Evolutionary conservation across 106 monocot species (phyloP), one percentile per base, ranked within the genome.

Genomic region (Xerophyta viscosa): DNA sequence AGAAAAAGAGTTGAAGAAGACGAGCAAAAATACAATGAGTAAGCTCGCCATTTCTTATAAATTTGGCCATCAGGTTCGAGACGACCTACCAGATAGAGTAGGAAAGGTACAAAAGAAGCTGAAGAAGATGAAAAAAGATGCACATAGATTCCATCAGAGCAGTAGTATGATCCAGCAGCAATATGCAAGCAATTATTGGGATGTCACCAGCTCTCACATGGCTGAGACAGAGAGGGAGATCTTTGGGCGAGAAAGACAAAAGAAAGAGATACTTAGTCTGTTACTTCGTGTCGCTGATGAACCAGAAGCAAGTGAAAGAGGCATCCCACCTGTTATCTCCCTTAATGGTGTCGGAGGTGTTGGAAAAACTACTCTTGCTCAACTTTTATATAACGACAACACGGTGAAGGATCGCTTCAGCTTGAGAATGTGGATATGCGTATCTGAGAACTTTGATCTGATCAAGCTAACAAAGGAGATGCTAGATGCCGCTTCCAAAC

Each of bases 291-390:
- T 43, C 15, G n/a, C 43, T 1, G 11, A 13, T 4, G 26, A 50
- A 25, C 18, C 46, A 2, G 18, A 46, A 6, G 3, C 24, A 1
- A 25, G 8, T 27, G 3, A 50, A 3, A 3, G 23, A 13, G 26
- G 4, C 20, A 19, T 2, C 19, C n/a, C 24, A 11, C 23, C 6
- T 27, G 24, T 44, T 15, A 24, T 70, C 10, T 36, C 65, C 12
- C 25, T 77, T 23, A 42, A 43, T 37, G 77, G 71, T 0, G 31
- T 50, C 0, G 77, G 77, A 9, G 77, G 77, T 6, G 15, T 23
- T 27, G 77, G 70, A 10, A 77, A 77, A 50, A 71, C 77, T 11
- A 56, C 77, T n/a, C 52, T 77, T 48, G 77, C 70, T 20, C 77
- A 77, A 11, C 27, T 24, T 8, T 31, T 70, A 2, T 77, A 31